Base-by-base conservation (phyloP, 148 eudicot species). In the Vaccinium corymbosum region DNA sequence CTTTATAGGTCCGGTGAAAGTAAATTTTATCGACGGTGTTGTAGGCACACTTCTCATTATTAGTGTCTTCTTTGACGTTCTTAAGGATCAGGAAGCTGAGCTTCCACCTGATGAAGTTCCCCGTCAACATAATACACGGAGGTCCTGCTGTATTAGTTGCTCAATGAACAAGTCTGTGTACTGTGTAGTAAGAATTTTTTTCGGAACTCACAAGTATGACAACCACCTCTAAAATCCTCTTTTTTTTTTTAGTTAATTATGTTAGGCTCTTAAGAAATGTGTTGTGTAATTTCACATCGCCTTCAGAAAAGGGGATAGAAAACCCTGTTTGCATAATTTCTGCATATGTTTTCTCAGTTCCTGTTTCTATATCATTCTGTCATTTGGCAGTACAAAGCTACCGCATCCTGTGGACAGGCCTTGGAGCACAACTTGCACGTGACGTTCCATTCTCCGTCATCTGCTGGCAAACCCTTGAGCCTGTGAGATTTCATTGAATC, bases 371-470 rank as follows among this genome's bases (percentile, higher is more conserved):
- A 51, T 75, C 55, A 48, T 85, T 11, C 61, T 78, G 49, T 56
- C 29, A 49, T 88, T 17, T 83, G 56, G 81, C 90, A 92, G 93
- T 92, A 29, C 91, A 91, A 83, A 90, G 80, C 78, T 92, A 90
- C 84, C 98, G 98, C 76, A 72, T 85, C 78, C 89, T 92, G 87
- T 96, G 98, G 98, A 93, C 97, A 70, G 98, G 98, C 84, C 91
- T 94, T 87, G 97, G 98, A 80, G 95, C 95, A 81, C 98, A 96
- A 85, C 93, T 96, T 85, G 92, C 95, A 42, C 97, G 98, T 72
- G 98, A 96, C 86, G 98, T 96, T 85, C 98, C 98, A 66, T 96
- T 94, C 81, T 94, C 98, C 51, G 94, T 98, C 78, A 92, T 96
- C 75, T 96, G 98, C 87, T 94, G 98, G 98, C 90, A 94, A 52